phyloP scores from a whole-genome alignment of 2,329 filamentous ascomycete species.

The Cladosporium halotolerans region DNA sequence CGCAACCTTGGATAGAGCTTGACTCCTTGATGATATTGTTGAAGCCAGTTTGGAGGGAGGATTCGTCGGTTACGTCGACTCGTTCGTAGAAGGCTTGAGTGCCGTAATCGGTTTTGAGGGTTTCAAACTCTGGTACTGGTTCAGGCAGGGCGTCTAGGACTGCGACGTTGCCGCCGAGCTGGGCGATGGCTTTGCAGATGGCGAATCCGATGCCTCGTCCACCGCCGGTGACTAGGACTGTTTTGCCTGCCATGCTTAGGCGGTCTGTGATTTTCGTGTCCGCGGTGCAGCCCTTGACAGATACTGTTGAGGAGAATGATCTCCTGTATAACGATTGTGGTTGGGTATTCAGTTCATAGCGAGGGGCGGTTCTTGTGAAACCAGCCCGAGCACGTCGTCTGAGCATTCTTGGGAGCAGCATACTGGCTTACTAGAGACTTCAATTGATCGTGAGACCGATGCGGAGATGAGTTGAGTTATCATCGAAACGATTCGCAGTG shows the following conservation, averaged over 20 bases:
- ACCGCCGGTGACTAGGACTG: constrained; percentile 11
- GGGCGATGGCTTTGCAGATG: constrained; percentile 24
- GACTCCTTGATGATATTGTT: constrained; percentile 19
- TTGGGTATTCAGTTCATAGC: too few species aligned
- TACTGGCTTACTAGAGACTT: too few species aligned
- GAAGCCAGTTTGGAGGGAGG: constrained; percentile 20
- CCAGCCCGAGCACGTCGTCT: too few species aligned
- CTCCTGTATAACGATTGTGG: too few species aligned
- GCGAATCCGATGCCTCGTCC: constrained; percentile 18
- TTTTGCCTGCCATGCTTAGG: constrained; percentile 9
- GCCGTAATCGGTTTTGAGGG: constrained; percentile 48
- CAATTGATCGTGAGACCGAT: too few species aligned
- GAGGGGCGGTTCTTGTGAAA: too few species aligned
- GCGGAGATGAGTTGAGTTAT: too few species aligned
- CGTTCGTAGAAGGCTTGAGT: constrained; percentile 45
- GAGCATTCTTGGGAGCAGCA: too few species aligned
- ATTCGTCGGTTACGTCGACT: constrained; percentile 35
- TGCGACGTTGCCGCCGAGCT: constrained; percentile 46
- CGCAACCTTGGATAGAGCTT: constrained; percentile 23
- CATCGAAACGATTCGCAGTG: too few species aligned
- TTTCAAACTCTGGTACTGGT: constrained; percentile 22
- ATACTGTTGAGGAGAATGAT: background rate
- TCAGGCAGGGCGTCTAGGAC: constrained; percentile 51
- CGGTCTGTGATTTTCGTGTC: constrained; percentile 10
- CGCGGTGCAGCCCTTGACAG: background rate